These are phyloP conservation scores for Polyporus arcularius DNA, from an alignment of 768 basidiomycete species.

Conservation along the genomic window DNA sequence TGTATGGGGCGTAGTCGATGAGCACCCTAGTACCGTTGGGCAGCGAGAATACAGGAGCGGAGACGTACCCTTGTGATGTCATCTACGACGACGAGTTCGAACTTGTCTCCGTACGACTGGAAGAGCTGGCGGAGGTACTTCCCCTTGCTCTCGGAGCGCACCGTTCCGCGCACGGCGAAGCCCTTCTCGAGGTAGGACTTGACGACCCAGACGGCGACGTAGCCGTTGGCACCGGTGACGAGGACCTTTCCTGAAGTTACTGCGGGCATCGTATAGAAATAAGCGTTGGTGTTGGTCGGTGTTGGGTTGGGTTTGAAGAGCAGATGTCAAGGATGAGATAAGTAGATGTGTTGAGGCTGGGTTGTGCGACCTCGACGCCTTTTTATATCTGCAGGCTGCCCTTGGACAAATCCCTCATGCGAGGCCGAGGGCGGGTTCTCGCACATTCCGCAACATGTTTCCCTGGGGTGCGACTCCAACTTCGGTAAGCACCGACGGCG, in stretches of 20 bases:
- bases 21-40: not conserved
- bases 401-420: no score
- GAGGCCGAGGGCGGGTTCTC: no score
- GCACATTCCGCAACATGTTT: no score
- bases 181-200: conserved; percentile 38
- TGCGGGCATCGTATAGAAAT: conserved; percentile 21
- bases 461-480: no score
- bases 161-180: conserved; percentile 44
- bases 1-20: not conserved
- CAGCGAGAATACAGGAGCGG: not conserved
- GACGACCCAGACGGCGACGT: conserved; percentile 33
- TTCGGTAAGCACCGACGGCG: no score
- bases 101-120: conserved; percentile 35
- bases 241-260: conserved; percentile 28
- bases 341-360: no score
- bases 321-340: not conserved
- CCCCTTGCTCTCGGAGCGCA: conserved; percentile 45
- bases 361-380: no score
- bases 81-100: conserved; percentile 46
- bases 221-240: conserved; percentile 31
- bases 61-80: conserved; percentile 43
- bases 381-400: no score
- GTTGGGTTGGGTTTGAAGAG: not conserved
- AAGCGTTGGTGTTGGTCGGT: not conserved
- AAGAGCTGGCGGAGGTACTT: conserved; percentile 41